These are phyloP conservation scores for Staphylotrichum longicolle DNA, from an alignment of 495 filamentous ascomycete genomes.

Conservation along the genomic window DNA sequence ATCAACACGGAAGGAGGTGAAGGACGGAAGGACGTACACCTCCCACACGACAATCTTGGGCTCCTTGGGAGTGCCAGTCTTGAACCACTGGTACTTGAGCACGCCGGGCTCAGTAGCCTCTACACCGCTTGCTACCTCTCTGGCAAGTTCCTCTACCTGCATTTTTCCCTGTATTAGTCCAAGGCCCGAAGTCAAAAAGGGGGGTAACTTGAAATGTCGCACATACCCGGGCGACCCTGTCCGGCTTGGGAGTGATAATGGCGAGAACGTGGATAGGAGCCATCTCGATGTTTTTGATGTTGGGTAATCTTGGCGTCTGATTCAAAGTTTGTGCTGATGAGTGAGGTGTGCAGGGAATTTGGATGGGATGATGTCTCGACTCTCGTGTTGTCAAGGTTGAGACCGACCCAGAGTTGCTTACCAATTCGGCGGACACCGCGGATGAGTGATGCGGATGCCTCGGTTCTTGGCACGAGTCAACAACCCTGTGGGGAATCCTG, in stretches of 20 bases:
- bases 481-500: no score
- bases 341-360: no score
- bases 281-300: no score
- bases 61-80: constrained; percentile 11
- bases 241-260: constrained; percentile 29
- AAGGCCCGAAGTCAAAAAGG: background rate
- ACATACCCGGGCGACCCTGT: constrained; percentile 26
- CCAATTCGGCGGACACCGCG: no score
- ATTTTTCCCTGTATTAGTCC: background rate
- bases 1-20: background rate
- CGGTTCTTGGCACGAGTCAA: no score
- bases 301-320: no score
- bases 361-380: no score
- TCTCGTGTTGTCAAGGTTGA: no score
- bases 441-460: no score
- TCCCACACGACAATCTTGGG: constrained; percentile 29
- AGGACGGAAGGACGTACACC: constrained; percentile 16
- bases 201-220: background rate
- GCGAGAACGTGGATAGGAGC: constrained; percentile 18
- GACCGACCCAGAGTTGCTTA: no score
- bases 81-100: constrained; percentile 32
- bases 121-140: constrained; percentile 18
- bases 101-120: constrained; percentile 29
- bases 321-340: no score
- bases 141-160: constrained; percentile 27